Evolutionary conservation across 176 grass and related monocot genomes (phyloP), one percentile per base, ranked within the genome.

Genomic region (Bolboschoenus planiculmis): DNA sequence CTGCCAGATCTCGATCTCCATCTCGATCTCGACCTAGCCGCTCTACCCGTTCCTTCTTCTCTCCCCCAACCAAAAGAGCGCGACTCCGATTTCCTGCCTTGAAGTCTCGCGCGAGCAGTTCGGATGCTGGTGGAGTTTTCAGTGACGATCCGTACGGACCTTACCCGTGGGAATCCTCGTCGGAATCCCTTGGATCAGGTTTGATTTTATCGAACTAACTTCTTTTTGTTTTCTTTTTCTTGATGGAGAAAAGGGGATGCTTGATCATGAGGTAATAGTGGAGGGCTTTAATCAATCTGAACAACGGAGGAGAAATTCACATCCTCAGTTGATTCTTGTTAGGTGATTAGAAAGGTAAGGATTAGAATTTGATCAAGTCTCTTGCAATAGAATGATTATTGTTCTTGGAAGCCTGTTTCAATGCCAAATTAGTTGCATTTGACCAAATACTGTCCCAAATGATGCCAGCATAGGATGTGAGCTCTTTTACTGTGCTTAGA

Each of bases 81-180:
- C 61, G 58, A 26, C 63, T 73, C 58, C 40, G 85, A 29, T 82
- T 78, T 31, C 29, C 77, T 78, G 65, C 21, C 75, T 54, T 91
- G 85, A 89, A 83, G 11, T 87, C 89, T 26, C 89, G 84, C n/a
- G 78, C 81, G 9, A 84, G 58, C 77, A 79, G 86, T 87, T 89
- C 60, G 37, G 85, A 98, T 11, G 78, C 74, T 2, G 90, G 29
- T 51, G 88, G 88, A 10, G n/a, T 67, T 67, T 86, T 90, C 80
- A 37, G 80, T 43, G 88, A 91, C 66, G 96, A 95, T 83, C 67
- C 90, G 37, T 95, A 93, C 83, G 96, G 92, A 9, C 96, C 96
- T 0, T 98, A 95, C 80, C 96, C 96, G 0, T 98, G 96, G 96
- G 92, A 98, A 33, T 92, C 93, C 72, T 54, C 92, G 18, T 4